Conservation (phyloP, 768 basidiomycete genomes). For the Suillus placidus region DNA sequence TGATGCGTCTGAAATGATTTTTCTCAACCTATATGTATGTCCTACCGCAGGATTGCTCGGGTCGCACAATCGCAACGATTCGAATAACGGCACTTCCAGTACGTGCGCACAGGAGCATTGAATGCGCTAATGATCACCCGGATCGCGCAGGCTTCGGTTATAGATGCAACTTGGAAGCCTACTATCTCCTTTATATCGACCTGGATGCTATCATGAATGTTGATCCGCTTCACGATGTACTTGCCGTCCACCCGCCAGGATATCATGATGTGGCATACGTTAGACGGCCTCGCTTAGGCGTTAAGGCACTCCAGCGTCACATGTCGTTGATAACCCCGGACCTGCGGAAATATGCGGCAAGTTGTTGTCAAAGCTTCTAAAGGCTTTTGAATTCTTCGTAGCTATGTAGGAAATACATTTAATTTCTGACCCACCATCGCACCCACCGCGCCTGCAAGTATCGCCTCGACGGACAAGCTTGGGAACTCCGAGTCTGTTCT, state of each 20-base stretch:
- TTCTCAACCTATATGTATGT: no score
- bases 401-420: neutral
- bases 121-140: neutral
- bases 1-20: no score
- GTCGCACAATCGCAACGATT: neutral
- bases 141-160: neutral
- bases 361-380: neutral
- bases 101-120: neutral
- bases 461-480: neutral
- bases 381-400: neutral
- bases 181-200: neutral
- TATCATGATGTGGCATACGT: neutral
- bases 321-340: neutral
- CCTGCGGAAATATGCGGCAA: neutral
- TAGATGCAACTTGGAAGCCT: neutral
- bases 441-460: neutral
- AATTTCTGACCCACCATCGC: neutral
- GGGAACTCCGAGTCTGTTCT: neutral
- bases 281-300: neutral
- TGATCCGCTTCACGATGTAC: neutral
- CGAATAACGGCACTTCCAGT: neutral
- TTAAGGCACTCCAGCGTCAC: neutral
- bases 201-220: neutral
- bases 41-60: no score
- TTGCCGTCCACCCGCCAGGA: neutral